phyloP scores from a whole-genome alignment of 2,329 filamentous ascomycete genomes.

The Ceratocystis destructans region DNA sequence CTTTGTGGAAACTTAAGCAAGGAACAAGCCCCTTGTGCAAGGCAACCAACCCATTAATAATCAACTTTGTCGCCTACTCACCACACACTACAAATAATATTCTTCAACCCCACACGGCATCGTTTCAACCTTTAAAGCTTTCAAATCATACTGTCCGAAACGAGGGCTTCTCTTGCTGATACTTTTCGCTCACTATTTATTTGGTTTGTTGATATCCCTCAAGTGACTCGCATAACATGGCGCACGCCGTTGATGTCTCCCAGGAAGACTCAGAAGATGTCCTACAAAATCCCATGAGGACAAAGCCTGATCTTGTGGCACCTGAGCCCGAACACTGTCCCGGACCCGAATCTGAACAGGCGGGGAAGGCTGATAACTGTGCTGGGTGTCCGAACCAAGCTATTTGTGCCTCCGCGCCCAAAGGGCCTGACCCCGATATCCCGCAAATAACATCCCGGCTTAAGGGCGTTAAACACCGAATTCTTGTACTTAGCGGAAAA shows the following conservation, averaged over 20 bases:
- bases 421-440: constrained; percentile 90
- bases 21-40: neutral
- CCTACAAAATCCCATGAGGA: constrained; percentile 55
- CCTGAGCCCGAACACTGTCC: constrained; percentile 96
- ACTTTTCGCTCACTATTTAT: neutral
- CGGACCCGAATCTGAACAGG: constrained; percentile 65
- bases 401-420: constrained; percentile 87
- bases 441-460: constrained; percentile 75
- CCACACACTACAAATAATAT: neutral
- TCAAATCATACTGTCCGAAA: too few species aligned
- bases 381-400: constrained; percentile 89
- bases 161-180: neutral
- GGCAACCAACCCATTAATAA: constrained; percentile 10
- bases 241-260: constrained; percentile 55
- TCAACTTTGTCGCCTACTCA: neutral
- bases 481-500: constrained; percentile 85
- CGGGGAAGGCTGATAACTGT: constrained; percentile 66
- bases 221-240: constrained; percentile 40
- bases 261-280: constrained; percentile 53
- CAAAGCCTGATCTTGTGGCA: constrained; percentile 72
- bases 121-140: too few species aligned
- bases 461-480: constrained; percentile 72
- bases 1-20: too few species aligned
- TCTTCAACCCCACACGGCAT: neutral
- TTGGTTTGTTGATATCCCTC: too few species aligned